A percentile compares a stretch with the other conserved stretches of the same genome.
These are phyloP conservation scores for Fusarium protoensiforme DNA, from an alignment of 2,329 filamentous ascomycete species.

Conservation along the genomic window DNA sequence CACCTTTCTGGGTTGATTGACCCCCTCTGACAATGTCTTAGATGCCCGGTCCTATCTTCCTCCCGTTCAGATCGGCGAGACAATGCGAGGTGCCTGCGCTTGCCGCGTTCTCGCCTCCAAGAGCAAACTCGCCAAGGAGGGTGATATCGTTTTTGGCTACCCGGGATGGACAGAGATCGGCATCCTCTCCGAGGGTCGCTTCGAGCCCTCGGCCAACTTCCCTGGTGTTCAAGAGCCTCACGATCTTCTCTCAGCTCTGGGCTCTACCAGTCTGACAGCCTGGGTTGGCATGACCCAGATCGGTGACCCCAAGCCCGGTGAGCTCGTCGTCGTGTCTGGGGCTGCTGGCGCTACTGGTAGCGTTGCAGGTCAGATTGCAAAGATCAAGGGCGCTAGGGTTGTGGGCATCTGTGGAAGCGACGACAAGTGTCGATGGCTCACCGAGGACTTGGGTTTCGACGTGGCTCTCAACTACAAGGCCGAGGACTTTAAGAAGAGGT, in stretches of 20 bases:
- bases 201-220: conserved; percentile 54
- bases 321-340: conserved; percentile 81
- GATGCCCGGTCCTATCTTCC: conserved; percentile 70
- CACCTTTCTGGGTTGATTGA: background rate
- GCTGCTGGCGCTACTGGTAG: conserved; percentile 83
- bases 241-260: conserved; percentile 71
- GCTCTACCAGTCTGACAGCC: conserved; percentile 78
- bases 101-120: conserved; percentile 72
- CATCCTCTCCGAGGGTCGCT: conserved; percentile 64
- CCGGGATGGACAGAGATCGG: conserved; percentile 76
- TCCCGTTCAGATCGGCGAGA: conserved; percentile 73
- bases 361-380: conserved; percentile 82
- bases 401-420: conserved; percentile 74
- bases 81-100: conserved; percentile 74
- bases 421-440: conserved; percentile 75
- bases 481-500: conserved; percentile 67
- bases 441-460: conserved; percentile 73
- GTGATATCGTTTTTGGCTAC: conserved; percentile 66
- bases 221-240: conserved; percentile 58
- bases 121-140: conserved; percentile 63
- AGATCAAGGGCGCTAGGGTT: conserved; percentile 72
- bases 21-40: conserved; percentile 30
- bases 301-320: conserved; percentile 73
- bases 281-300: conserved; percentile 80
- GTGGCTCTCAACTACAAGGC: conserved; percentile 77